These are phyloP conservation scores for Vigna hirtella DNA, from an alignment of 306 rosid species.

Conservation along the genomic window DNA sequence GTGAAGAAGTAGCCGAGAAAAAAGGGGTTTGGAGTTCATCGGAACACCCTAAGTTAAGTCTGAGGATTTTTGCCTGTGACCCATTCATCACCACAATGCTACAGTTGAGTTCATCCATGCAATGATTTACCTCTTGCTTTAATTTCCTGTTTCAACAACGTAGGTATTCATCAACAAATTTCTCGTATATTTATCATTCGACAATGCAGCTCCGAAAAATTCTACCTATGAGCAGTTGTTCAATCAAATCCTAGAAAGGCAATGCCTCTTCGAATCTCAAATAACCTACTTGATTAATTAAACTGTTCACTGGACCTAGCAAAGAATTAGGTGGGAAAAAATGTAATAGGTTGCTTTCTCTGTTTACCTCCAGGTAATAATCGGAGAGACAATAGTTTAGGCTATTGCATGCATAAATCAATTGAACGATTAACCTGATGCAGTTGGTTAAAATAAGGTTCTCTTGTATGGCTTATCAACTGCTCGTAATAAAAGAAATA, in stretches of 20 bases:
- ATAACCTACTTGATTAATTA: neutral
- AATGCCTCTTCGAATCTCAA: neutral
- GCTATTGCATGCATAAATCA: conserved; percentile 2
- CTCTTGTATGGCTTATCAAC: conserved; percentile 27
- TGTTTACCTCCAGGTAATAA: neutral
- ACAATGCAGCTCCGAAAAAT: conserved; percentile 18
- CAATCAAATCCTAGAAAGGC: conserved; percentile 12
- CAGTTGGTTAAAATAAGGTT: neutral
- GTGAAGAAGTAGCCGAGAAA: conserved; percentile 81
- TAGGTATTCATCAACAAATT: conserved; percentile 27
- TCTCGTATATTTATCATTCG: neutral
- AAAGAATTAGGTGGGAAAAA: neutral
- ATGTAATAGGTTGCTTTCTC: neutral
- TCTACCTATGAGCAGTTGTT: conserved; percentile 28
- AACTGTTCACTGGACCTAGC: neutral
- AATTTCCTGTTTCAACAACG: conserved; percentile 71
- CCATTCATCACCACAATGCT: conserved; percentile 89
- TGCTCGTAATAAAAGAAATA: neutral
- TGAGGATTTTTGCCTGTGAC: conserved; percentile 76
- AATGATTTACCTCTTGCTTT: conserved; percentile 87
- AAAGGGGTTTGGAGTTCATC: conserved; percentile 82
- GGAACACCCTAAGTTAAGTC: conserved; percentile 78
- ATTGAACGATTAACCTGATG: conserved; percentile 27
- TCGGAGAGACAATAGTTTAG: conserved; percentile 5
- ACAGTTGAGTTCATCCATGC: conserved; percentile 87